Percentiles rank a stretch among this genome's conserved stretches.
These are phyloP conservation scores for Chlorella sp. DNA, from an alignment of 139 green algal genomes.

Conservation along the genomic window DNA sequence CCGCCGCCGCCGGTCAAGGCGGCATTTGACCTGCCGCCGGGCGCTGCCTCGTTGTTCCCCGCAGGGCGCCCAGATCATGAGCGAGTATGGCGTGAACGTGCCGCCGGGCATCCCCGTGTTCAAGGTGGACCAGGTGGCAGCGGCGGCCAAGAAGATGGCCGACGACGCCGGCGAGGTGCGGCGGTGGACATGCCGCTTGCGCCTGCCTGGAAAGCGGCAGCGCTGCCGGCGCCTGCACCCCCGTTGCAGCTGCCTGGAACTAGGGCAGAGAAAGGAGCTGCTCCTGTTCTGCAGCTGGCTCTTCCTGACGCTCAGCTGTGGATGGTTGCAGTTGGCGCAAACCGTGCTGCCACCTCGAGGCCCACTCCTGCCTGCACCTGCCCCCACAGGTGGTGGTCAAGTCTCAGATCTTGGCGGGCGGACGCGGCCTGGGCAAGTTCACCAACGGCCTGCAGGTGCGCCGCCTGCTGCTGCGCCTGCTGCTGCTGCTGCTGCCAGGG, in stretches of 20 bases:
- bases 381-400: slow-evolving; percentile 92
- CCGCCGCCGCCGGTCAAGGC: not conserved
- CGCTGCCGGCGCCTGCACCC: no score
- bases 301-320: no score
- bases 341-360: no score
- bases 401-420: slow-evolving; percentile 96
- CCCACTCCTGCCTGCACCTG: no score
- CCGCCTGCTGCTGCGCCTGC: not conserved
- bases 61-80: slow-evolving; percentile 96
- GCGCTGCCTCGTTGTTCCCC: no score
- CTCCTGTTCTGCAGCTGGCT: not conserved
- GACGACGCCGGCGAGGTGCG: slow-evolving; percentile 81
- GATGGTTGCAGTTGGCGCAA: no score
- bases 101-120: slow-evolving; percentile 83
- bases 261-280: no score
- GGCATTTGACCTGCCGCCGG: not conserved
- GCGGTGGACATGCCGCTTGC: not conserved
- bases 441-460: slow-evolving; percentile 83
- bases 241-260: no score
- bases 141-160: slow-evolving; percentile 79
- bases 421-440: slow-evolving; percentile 94
- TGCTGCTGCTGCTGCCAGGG: not conserved
- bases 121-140: slow-evolving; percentile 78
- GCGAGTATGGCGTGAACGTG: slow-evolving; percentile 94
- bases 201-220: no score